phyloP scores from a whole-genome alignment of 345 rosid species.

The Jatropha curcas region DNA sequence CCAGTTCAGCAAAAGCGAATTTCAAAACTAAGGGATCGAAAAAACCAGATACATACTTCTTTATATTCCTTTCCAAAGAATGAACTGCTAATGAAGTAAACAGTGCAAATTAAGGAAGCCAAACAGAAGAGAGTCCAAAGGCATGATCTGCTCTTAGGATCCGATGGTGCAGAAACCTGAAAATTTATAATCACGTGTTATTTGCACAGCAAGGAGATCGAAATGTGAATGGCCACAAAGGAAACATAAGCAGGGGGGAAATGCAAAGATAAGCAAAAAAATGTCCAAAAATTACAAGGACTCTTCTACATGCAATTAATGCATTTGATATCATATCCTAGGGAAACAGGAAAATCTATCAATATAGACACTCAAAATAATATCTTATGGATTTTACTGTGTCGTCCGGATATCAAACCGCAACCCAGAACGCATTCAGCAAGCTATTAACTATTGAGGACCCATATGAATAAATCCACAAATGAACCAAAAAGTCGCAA shows the following conservation, averaged over 20 bases:
- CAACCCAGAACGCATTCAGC: background rate
- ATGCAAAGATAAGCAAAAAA: background rate
- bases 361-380: background rate
- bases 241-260: background rate
- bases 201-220: background rate
- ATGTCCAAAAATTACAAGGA: background rate
- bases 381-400: background rate
- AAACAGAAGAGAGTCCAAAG: slow-evolving; percentile 50
- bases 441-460: background rate
- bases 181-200: background rate
- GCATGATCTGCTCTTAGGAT: slow-evolving; percentile 54
- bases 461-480: background rate
- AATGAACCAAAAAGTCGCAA: background rate
- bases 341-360: background rate
- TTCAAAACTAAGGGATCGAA: background rate
- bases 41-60: slow-evolving; percentile 52
- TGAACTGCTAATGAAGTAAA: slow-evolving; percentile 57
- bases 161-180: slow-evolving; percentile 45
- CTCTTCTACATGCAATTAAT: background rate
- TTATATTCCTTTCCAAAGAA: slow-evolving; percentile 47
- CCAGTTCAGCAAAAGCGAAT: background rate
- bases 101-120: slow-evolving; percentile 51
- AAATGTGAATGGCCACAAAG: background rate
- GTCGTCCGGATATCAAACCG: background rate
- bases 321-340: background rate